A percentile compares a stretch with the other conserved stretches of the same genome.
Conservation (phyloP, 805 yeast species). For the Pichia membranifaciens region DNA sequence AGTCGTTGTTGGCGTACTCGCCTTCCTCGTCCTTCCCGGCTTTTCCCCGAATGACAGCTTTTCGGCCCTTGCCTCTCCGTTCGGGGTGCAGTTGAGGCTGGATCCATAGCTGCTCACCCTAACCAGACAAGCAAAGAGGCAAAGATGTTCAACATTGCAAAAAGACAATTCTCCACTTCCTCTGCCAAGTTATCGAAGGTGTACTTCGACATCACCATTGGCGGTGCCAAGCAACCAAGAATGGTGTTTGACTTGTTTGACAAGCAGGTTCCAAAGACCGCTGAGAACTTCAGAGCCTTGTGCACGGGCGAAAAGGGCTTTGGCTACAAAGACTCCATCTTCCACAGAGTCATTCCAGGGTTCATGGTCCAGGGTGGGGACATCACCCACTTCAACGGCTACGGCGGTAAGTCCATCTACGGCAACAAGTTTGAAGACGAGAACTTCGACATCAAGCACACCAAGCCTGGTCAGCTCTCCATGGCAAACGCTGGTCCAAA, state of each 20-base stretch:
- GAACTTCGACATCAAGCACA: slow-evolving; percentile 69
- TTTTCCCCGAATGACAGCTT: too few relatives aligned
- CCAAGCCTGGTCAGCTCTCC: slow-evolving; percentile 73
- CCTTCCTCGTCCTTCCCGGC: too few relatives aligned
- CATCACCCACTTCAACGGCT: slow-evolving; percentile 79
- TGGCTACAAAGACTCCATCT: slow-evolving; percentile 78
- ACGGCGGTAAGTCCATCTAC: slow-evolving; percentile 87
- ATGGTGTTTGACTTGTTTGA: slow-evolving; percentile 82
- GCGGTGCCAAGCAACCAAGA: slow-evolving; percentile 46
- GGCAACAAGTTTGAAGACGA: slow-evolving; percentile 57
- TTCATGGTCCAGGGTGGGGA: slow-evolving; percentile 98
- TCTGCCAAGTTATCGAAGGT: slow-evolving; percentile 44
- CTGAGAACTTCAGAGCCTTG: slow-evolving; percentile 75
- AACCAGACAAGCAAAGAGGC: not conserved
- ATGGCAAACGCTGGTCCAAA: slow-evolving; percentile 95
- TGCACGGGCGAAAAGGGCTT: slow-evolving; percentile 92
- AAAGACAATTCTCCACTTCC: slow-evolving; percentile 48
- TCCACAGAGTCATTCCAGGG: slow-evolving; percentile 96
- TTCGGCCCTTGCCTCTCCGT: too few relatives aligned
- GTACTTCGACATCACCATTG: slow-evolving; percentile 51
- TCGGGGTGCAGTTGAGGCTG: too few relatives aligned
- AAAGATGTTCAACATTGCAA: slow-evolving; percentile 14
- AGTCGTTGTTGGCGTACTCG: too few relatives aligned
- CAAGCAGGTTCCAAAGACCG: slow-evolving; percentile 83
- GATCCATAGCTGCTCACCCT: not conserved